Base-by-base conservation (phyloP, 805 yeast species). In the Tetrapisispora nanseiensis region DNA sequence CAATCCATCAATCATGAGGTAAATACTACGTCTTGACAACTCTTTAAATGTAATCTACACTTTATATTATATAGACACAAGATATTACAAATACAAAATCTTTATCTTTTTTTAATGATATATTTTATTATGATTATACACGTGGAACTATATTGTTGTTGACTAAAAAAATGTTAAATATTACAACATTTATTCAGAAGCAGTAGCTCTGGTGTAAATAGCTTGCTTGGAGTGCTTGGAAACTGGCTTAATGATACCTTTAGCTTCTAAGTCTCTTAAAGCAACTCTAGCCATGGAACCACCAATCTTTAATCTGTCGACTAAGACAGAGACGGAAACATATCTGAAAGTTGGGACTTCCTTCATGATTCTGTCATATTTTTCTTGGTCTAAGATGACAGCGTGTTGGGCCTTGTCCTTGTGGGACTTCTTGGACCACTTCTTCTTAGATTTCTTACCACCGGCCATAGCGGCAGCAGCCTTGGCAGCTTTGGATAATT, bases 381-480 rank as follows among this genome's bases (percentile, higher is more conserved):
- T 86, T 62, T 92, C 95, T 79, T 92, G 97, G 74, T 92, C 99
- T 66, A 92, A 78, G 71, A 85, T 76, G 66, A 92, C 89, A 69
- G 87, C 81, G 81, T 92, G 98, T 72, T 86, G 90, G 65, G 98
- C 97, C 95, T 85, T 90, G 77, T 92, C 99, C 89, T 94, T 92
- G 74, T 87, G 95, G 82, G 94, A 87, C 75, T 96, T 96, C 82
- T 90, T 89, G 84, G 95, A 85, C 98, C 97, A 92, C 95, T 92
- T 92, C 95, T 92, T 90, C 87, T 92, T 92, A 75, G 95, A 86
- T 71, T 90, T 87, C 85, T 89, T 89, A 82, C 97, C 95, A 84
- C 97, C 97, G 72, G 97, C 96, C 82, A 86, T 78, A 73, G 97
- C 97, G 78, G 97, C 97, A 68, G 97, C 97, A 69, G 96, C 96